Evolutionary conservation across 2,329 filamentous ascomycete species (phyloP), one percentile per base, ranked within the genome.

Genomic region (Cladosporium sp.): DNA sequence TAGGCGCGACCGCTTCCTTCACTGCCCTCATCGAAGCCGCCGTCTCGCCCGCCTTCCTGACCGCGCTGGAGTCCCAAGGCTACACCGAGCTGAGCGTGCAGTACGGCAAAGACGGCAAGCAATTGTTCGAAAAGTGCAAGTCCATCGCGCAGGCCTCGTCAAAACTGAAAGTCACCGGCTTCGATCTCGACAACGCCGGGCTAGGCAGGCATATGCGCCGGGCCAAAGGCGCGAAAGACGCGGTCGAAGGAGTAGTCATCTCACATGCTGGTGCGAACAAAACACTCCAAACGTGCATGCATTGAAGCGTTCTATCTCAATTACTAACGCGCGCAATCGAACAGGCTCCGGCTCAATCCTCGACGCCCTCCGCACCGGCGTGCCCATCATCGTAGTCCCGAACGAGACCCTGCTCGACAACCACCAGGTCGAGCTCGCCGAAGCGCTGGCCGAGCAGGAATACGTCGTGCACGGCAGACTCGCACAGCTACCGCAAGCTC

Each of bases 1-100:
- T 97, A 33, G 95, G 95, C 65, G 94, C 95, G 6, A 99, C 94
- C 0, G 93, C 93, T 18, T 86, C 90, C 23, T 99, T 99, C 78
- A 83, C 85, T 62, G 78, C 83, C 7, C 85, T 99, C 2, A 85
- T 97, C 65, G 79, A 84, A 52, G 86, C 89, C 35, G 85, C 89
- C 12, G 80, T 96, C 6, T 80, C 83, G 21, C 79, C 84, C 0
- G 71, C 77, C 0, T 93, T 95, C 74, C 82, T 96, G 67, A 70
- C 80, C 6, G 81, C 84, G 5, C 84, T 98, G 14, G 74, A 76
- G 12, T 73, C 79, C 2, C 77, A 84, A 12, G 83, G 84, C 53
- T 97, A 91, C 78, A 91, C 89, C 0, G 81, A 90, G 67, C 82
- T 98, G 5, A 81, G 87, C 5, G 78, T 98, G 14, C 95, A 99